These are phyloP conservation scores for Phytophthora litchii DNA, from an alignment of 352 stramenopile genomes.

Conservation along the genomic window DNA sequence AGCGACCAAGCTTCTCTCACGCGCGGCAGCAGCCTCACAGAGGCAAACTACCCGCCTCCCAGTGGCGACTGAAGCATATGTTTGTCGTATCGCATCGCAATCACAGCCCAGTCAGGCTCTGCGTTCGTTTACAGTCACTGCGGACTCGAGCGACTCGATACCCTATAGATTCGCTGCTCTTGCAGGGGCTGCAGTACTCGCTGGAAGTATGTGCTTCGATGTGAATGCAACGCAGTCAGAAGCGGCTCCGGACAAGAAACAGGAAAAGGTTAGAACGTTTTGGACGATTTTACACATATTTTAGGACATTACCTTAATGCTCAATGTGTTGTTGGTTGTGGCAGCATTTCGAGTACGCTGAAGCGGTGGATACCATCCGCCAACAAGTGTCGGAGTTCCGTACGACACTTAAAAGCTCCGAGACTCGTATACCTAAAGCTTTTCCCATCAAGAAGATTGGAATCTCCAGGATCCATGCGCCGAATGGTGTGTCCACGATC, in stretches of 20 bases:
- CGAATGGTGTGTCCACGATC: constrained; percentile 85
- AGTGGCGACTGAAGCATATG: too few species aligned
- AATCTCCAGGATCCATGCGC: constrained; percentile 77
- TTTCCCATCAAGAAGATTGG: constrained; percentile 86
- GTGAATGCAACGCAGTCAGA: constrained; percentile 25
- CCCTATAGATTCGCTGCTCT: constrained; percentile 19
- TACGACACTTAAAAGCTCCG: constrained; percentile 68
- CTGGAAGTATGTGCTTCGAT: constrained; percentile 10
- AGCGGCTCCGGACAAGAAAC: constrained; percentile 23
- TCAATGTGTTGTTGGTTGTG: constrained; percentile 6
- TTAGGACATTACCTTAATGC: constrained; percentile 5
- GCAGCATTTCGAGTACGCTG: constrained; percentile 66
- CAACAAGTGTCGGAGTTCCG: constrained; percentile 82
- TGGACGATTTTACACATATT: background rate
- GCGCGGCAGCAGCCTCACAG: constrained; percentile 9
- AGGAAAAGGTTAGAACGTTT: constrained; percentile 36
- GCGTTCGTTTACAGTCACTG: constrained; percentile 6
- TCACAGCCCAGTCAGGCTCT: constrained; percentile 5
- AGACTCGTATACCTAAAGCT: constrained; percentile 74
- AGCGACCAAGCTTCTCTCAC: constrained; percentile 20
- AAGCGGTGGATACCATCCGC: constrained; percentile 73
- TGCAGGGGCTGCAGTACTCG: constrained; percentile 24
- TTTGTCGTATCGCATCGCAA: background rate
- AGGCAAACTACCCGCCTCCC: background rate
- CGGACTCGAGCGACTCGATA: constrained; percentile 11